phyloP scores from a whole-genome alignment of 768 basidiomycete species.

The Termitomyces sp. region DNA sequence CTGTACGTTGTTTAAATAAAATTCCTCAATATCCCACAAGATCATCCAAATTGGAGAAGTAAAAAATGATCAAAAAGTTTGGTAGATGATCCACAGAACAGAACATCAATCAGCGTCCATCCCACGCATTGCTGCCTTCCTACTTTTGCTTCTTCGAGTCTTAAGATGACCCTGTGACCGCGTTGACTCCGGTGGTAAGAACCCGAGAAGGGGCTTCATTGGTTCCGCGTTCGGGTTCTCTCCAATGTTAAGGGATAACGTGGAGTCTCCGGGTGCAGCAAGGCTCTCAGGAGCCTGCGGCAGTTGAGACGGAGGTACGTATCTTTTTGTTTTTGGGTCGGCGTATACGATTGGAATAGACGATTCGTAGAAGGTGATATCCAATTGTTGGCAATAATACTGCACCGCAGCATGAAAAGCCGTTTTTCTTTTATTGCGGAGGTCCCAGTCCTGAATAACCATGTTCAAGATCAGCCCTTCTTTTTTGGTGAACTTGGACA shows the following conservation, averaged over 20 bases:
- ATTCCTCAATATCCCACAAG: neutral
- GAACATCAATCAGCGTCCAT: constrained; percentile 18
- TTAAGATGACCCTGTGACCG: constrained; percentile 28
- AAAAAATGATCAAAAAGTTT: neutral
- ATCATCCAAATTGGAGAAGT: neutral
- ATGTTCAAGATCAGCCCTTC: neutral
- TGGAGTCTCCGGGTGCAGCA: constrained; percentile 9
- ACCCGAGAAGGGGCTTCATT: constrained; percentile 40
- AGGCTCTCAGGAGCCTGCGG: constrained; percentile 12
- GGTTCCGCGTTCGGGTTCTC: constrained; percentile 23
- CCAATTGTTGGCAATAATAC: constrained; percentile 66
- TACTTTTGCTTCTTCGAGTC: constrained; percentile 39
- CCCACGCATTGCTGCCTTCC: constrained; percentile 35
- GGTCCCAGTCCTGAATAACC: constrained; percentile 47
- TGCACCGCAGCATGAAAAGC: constrained; percentile 80
- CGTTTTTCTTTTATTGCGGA: constrained; percentile 58
- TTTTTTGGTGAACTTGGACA: neutral
- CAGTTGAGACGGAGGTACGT: constrained; percentile 9
- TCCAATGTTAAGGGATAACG: constrained; percentile 17
- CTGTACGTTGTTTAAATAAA: neutral
- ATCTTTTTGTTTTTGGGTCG: constrained; percentile 25
- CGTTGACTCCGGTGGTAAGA: constrained; percentile 38
- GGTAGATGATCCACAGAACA: neutral
- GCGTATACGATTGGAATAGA: constrained; percentile 56
- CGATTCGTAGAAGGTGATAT: constrained; percentile 57